Evolutionary conservation across 805 yeast species (phyloP).

Genomic region (Starmerella tilneyi): DNA sequence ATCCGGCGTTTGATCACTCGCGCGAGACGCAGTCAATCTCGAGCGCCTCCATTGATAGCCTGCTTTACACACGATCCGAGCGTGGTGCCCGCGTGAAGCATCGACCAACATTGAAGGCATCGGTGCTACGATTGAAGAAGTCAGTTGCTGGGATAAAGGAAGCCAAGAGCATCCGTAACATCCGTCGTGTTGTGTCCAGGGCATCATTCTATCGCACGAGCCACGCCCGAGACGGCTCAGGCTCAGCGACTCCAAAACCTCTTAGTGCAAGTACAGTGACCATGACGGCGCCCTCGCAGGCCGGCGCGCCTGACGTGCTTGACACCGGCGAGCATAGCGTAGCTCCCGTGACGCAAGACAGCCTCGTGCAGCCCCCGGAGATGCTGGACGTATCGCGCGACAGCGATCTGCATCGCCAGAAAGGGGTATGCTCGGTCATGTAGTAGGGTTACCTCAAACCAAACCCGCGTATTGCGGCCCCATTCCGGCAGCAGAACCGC

Average conservation of each 20-base stretch:
- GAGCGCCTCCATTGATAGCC: constrained; percentile 18
- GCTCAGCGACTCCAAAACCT: not conserved
- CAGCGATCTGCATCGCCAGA: not conserved
- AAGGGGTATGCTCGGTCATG: constrained; percentile 7
- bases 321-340: no score
- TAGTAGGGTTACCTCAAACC: not conserved
- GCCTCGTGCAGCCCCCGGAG: constrained; percentile 11
- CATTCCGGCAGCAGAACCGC: not conserved
- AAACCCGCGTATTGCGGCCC: not conserved
- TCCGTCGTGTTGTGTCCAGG: constrained; percentile 16
- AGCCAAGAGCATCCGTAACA: constrained; percentile 19
- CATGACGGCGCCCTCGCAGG: not conserved
- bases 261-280: not conserved
- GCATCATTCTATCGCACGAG: constrained; percentile 11
- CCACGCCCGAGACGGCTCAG: not conserved
- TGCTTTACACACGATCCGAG: constrained; percentile 17
- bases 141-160: constrained; percentile 18
- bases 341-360: constrained; percentile 9
- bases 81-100: constrained; percentile 4
- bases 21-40: constrained; percentile 16
- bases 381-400: constrained; percentile 10
- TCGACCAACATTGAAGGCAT: constrained; percentile 16
- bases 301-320: no score
- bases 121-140: constrained; percentile 19
- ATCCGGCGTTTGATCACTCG: constrained; percentile 6